Evolutionary conservation across 495 filamentous ascomycete species (phyloP), one percentile per base, ranked within the genome.

Genomic region (Lindgomyces ingoldianus): DNA sequence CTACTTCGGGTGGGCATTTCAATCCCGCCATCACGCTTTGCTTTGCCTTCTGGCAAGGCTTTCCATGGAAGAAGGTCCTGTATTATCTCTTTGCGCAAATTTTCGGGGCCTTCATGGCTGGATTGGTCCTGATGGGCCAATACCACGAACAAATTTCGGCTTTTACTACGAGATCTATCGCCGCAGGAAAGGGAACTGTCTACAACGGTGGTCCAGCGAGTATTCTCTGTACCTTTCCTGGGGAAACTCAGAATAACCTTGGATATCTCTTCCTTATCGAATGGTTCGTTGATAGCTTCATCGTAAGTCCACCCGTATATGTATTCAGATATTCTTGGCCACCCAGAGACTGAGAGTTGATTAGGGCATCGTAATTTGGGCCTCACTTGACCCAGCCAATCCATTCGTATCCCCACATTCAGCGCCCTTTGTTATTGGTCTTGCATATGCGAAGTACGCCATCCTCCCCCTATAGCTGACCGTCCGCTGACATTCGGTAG

Each of bases 181-280:
- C 74, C 1, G 66, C 65, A 16, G 75, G 75, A 4, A 57, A 72
- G 26, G 67, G 67, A 9, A 51, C 76, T 22, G 80, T 81, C 1
- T 79, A 72, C 47, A 76, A 78, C 41, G 76, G 78, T 19, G 81
- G 79, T 4, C 78, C 81, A 11, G 80, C 79, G 0, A 75, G 71
- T 45, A 75, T 83, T 18, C 70, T 83, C 3, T 77, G 76, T 62
- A 67, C 74, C 18, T 77, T 82, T 56, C 78, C 81, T 10, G 71
- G 65, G n/a, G 60, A 76, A 18, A 75, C 55, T 6, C 76, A 81
- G 68, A 79, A 75, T 56, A 76, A 73, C 60, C 73, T 79, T 26
- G 81, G 80, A 21, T 81, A 78, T 66, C 71, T 83, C 8, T 82
- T 84, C 74, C 49, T 84, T 25, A 81, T 74, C 64, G 81, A 84